Evolutionary conservation across 768 basidiomycete genomes (phyloP).

Genomic region (Dacryopinax primogenitus): DNA sequence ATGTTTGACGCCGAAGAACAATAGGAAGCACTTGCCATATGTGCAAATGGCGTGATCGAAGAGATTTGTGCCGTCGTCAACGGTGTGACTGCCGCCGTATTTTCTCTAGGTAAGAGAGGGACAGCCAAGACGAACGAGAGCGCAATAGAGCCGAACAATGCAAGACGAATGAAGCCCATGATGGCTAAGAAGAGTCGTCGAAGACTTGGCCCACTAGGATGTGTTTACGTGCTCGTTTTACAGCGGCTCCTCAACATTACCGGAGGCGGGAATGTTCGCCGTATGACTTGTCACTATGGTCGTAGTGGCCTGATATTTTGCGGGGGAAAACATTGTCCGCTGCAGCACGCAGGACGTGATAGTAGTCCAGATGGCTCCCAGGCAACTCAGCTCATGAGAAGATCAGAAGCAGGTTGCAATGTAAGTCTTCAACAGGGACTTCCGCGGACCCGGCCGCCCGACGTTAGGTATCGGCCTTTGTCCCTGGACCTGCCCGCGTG

Average conservation of each 20-base stretch:
- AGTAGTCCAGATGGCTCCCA: neutral
- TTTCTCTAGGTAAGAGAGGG: neutral
- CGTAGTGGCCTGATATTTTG: slow-evolving; percentile 2
- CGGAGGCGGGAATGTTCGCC: neutral
- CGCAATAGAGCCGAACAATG: neutral
- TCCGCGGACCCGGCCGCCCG: neutral
- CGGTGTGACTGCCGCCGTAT: neutral
- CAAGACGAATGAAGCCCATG: neutral
- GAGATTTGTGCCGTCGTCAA: neutral
- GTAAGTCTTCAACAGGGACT: neutral
- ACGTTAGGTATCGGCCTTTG: neutral
- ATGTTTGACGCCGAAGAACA: neutral
- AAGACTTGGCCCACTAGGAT: neutral
- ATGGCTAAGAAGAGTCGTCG: neutral
- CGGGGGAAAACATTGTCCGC: neutral
- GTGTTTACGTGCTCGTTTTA: neutral
- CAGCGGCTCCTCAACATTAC: neutral
- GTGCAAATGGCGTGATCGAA: neutral
- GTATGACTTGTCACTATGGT: neutral
- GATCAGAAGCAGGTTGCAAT: neutral
- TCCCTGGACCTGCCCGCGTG: neutral
- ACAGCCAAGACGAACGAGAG: neutral
- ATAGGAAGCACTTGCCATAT: neutral
- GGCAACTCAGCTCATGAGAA: neutral
- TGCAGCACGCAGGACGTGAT: neutral